Evolutionary conservation across 164 flowering plant genomes (phyloP).

Genomic region (Nymphaea thermarum): DNA sequence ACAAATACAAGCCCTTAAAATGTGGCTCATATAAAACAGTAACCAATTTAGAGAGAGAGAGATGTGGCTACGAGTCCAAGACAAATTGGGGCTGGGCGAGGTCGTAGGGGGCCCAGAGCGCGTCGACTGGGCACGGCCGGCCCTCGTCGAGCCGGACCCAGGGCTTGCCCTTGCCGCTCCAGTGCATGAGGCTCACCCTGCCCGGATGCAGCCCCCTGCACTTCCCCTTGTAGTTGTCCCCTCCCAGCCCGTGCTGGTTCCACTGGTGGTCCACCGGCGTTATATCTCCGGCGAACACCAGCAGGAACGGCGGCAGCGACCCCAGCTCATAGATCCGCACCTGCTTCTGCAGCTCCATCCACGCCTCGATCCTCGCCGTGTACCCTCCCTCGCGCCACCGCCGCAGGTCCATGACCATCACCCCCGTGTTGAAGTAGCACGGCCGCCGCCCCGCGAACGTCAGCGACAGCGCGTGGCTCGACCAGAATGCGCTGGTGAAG

Average conservation of each 20-base stretch:
- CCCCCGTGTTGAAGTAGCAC: conserved; percentile 93
- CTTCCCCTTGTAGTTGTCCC: conserved; percentile 70
- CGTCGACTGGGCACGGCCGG: conserved; percentile 81
- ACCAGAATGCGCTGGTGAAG: conserved; percentile 85
- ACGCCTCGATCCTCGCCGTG: conserved; percentile 60
- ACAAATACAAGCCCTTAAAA: too few species aligned
- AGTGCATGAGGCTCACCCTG: conserved; percentile 77
- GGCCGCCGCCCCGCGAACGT: conserved; percentile 58
- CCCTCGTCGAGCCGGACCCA: conserved; percentile 73
- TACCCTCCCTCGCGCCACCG: conserved; percentile 67
- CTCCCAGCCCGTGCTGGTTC: conserved; percentile 93
- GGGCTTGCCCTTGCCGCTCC: conserved; percentile 97
- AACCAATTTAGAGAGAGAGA: too few species aligned
- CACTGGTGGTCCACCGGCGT: conserved; percentile 76
- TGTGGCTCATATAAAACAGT: too few species aligned
- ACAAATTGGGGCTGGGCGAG: conserved; percentile 40
- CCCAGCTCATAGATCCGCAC: conserved; percentile 84
- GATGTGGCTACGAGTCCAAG: background rate
- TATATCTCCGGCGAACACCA: conserved; percentile 72
- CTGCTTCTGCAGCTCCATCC: conserved; percentile 95
- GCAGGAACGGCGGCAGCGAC: conserved; percentile 73
- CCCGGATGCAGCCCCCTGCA: conserved; percentile 84
- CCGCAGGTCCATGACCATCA: conserved; percentile 72
- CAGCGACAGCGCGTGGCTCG: conserved; percentile 53
- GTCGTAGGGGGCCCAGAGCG: conserved; percentile 94